Evolutionary conservation across 2,329 filamentous ascomycete genomes (phyloP).

Genomic region (Passalora sequoiae): DNA sequence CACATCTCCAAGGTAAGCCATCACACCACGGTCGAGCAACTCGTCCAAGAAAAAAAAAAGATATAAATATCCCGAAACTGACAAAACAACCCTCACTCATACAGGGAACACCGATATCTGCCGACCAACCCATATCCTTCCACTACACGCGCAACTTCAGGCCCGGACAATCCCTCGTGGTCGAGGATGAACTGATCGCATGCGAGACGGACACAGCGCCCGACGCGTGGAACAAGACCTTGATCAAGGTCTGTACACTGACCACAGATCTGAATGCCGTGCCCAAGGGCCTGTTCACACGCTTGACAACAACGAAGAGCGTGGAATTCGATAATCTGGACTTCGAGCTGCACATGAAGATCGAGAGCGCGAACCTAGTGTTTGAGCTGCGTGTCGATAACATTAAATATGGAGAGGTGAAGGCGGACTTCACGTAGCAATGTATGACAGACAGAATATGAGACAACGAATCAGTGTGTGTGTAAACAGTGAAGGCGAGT

Average conservation of each 20-base stretch:
- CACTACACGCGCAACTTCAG: conserved; percentile 84
- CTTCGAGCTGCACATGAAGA: conserved; percentile 77
- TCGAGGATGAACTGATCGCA: conserved; percentile 75
- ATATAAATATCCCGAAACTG: no score
- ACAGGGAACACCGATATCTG: conserved; percentile 66
- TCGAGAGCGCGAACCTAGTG: conserved; percentile 68
- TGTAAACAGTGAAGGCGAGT: no score
- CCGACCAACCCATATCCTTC: conserved; percentile 69
- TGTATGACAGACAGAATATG: no score
- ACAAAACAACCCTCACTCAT: not conserved
- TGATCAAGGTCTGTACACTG: conserved; percentile 68
- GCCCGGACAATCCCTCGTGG: conserved; percentile 68
- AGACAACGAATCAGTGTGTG: no score
- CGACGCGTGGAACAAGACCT: conserved; percentile 42
- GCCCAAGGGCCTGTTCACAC: conserved; percentile 66
- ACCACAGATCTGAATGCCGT: conserved; percentile 76
- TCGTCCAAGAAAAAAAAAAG: no score
- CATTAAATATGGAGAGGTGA: conserved; percentile 68
- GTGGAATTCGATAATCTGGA: conserved; percentile 80
- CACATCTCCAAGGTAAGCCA: conserved; percentile 66
- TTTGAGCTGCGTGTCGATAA: conserved; percentile 78
- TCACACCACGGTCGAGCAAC: no score
- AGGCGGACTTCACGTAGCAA: conserved; percentile 68
- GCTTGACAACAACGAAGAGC: conserved; percentile 67
- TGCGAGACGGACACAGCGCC: conserved; percentile 66